Evolutionary conservation across 2,329 filamentous ascomycete species (phyloP), one percentile per base, ranked within the genome.

Genomic region (Cercospora zeina): DNA sequence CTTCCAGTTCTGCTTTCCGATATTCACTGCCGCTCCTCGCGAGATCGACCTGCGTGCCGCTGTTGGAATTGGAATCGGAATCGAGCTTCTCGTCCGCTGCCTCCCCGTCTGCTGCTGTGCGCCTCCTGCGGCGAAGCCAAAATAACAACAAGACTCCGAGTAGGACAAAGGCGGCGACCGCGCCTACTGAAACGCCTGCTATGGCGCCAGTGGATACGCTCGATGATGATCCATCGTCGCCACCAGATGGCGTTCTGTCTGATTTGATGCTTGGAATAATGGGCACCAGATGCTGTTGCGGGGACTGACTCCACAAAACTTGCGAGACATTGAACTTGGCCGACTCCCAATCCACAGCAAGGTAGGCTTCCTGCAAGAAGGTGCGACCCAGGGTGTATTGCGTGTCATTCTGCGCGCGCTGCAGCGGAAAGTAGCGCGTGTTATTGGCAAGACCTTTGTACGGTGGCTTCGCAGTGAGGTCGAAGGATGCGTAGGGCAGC

Each of bases 291-390:
- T 72, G 62, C 30, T 67, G 54, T 14, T 64, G 24, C 2, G 67
- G 58, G 21, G 61, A 66, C 31, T 69, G 65, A 4, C 62, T 50
- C 73, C 72, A 75, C n/a, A 53, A 39, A 6, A 69, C 69, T 57
- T 78, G 79, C 14, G 76, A 79, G 2, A 82, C 70, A 30, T 77
- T 78, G 71, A 82, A 82, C 34, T 75, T 77, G 27, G 75, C 69
- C 11, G 78, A 74, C 64, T 82, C 80, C 73, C 78, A 82, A 63
- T 82, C 79, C 5, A 81, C 79, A 2, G 74, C 75, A 53, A 83
- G 62, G 63, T 82, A 82, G 2, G 87, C 83, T 73, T 91, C 88
- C 71, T 91, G 89, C 58, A 91, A 76, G 66, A 91, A 90, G 0
- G 84, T 82, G 34, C 87, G 81, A 7, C 89, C 89, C 36, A 91